Evolutionary conservation across 225 moss, liverwort and hornwort genomes (phyloP).

Genomic region (Antitrichia curtipendula): DNA sequence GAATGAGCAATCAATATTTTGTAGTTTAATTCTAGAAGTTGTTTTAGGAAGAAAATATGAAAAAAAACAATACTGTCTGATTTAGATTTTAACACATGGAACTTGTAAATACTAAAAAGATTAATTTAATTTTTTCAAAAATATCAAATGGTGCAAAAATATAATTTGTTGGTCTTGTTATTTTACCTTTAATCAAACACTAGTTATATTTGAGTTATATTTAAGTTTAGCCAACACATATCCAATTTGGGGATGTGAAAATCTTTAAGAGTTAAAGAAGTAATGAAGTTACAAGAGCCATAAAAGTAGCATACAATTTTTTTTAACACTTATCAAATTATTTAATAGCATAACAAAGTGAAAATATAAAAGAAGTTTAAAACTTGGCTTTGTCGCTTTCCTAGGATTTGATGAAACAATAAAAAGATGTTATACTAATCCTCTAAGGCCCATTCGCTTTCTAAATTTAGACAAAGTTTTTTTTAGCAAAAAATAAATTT

Average conservation of each 20-base stretch:
- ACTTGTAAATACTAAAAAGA: fast-evolving
- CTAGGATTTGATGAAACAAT: background rate
- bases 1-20: background rate
- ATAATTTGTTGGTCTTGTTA: background rate
- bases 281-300: background rate
- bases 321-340: background rate
- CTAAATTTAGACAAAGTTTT: no score
- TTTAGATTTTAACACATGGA: background rate
- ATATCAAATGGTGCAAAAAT: background rate
- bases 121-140: no score
- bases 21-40: background rate
- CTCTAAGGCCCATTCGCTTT: background rate
- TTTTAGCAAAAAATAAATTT: background rate
- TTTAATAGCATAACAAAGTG: background rate
- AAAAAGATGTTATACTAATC: background rate
- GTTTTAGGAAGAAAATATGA: background rate
- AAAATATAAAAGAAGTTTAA: background rate
- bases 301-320: background rate
- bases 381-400: background rate
- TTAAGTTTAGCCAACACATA: background rate
- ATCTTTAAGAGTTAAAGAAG: background rate
- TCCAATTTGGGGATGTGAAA: fast-evolving
- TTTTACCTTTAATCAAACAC: background rate
- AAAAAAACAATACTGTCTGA: background rate
- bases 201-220: background rate